These are phyloP conservation scores for Wallacemonas sp. DNA, from an alignment of 208 protist genomes.

Conservation along the genomic window DNA sequence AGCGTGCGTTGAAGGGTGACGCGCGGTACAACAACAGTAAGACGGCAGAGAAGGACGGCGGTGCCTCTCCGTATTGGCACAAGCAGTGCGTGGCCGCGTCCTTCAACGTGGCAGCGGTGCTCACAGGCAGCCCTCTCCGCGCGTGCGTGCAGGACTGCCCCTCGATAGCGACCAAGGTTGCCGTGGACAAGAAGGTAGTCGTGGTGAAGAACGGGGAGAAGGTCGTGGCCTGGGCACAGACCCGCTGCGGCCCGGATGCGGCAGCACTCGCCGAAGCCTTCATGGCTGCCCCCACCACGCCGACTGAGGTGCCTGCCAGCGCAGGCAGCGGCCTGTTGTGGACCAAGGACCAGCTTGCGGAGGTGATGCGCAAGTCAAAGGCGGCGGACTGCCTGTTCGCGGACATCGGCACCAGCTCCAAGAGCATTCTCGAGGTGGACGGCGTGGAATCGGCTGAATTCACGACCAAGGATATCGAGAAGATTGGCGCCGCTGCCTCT, in stretches of 20 bases:
- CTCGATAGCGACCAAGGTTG: constrained; percentile 26
- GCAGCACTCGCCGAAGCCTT: constrained; percentile 28
- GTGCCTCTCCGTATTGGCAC: constrained; percentile 51
- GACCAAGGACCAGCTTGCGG: constrained; percentile 60
- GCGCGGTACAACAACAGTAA: constrained; percentile 56
- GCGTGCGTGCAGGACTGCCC: constrained; percentile 56
- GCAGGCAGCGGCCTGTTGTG: constrained; percentile 47
- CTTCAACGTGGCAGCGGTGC: constrained; percentile 71
- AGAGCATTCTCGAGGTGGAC: constrained; percentile 26
- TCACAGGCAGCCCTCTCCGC: constrained; percentile 33
- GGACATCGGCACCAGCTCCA: constrained; percentile 25
- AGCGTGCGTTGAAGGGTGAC: constrained; percentile 51
- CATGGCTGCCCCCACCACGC: constrained; percentile 26
- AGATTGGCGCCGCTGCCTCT: constrained; percentile 35
- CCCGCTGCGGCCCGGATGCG: constrained; percentile 32
- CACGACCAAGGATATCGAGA: constrained; percentile 50
- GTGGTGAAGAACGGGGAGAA: constrained; percentile 29
- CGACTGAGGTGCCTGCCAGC: constrained; percentile 22
- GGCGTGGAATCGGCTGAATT: constrained; percentile 50
- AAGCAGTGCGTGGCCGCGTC: constrained; percentile 55
- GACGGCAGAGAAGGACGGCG: constrained; percentile 46
- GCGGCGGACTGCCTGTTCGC: constrained; percentile 21
- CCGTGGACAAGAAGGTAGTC: constrained; percentile 54
- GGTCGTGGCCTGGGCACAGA: constrained; percentile 61
- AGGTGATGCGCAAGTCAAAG: constrained; percentile 45